Conservation (phyloP, 805 yeast genomes). For the Kregervanrija fluxuum region DNA sequence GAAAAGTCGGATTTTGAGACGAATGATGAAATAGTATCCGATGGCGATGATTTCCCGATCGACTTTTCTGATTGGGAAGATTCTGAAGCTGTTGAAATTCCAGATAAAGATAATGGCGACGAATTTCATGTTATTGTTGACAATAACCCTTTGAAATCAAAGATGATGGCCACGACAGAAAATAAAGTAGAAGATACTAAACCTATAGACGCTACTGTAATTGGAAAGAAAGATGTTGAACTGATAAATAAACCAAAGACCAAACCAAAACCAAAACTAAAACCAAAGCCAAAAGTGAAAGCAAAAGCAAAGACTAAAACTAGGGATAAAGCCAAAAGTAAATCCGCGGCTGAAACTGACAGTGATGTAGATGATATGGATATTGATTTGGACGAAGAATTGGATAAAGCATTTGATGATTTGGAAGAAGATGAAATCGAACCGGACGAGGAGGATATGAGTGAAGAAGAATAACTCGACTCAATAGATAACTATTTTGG, state of each 20-base stretch:
- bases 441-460: conserved; percentile 20
- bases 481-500: not conserved
- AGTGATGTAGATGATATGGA: not conserved
- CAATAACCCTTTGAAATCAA: conserved; percentile 13
- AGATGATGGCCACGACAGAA: not conserved
- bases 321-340: too few relatives aligned
- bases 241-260: not conserved
- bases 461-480: conserved; percentile 22
- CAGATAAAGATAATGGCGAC: not conserved
- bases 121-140: conserved; percentile 18
- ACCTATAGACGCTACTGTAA: not conserved
- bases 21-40: conserved; percentile 4
- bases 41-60: conserved; percentile 17
- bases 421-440: conserved; percentile 11
- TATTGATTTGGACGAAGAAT: conserved; percentile 4
- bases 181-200: not conserved
- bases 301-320: not conserved
- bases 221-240: not conserved
- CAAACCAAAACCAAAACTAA: not conserved
- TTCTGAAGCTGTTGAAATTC: conserved; percentile 10
- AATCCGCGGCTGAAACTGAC: too few relatives aligned
- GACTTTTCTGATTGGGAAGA: conserved; percentile 24
- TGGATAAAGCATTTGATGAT: conserved; percentile 9
- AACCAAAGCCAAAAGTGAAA: not conserved
- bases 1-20: not conserved